These are phyloP conservation scores for Moesziomyces sp. DNA, from an alignment of 1,284 basidiomycete genomes.

Conservation along the genomic window DNA sequence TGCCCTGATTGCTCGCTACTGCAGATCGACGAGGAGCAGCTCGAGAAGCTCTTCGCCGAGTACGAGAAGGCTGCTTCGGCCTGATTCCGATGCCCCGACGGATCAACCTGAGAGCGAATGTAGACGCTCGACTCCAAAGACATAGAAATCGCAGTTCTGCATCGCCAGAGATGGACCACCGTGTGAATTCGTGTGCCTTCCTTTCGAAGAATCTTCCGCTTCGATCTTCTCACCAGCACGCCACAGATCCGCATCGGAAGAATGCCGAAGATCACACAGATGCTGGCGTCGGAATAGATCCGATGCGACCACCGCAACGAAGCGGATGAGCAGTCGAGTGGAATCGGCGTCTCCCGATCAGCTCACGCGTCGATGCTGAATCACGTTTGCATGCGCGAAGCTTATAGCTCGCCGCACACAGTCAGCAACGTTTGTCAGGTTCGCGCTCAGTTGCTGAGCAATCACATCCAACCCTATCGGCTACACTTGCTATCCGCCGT, in stretches of 20 bases:
- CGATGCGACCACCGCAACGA: not conserved
- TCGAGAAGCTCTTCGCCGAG: conserved; percentile 43
- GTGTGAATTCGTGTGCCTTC: not conserved
- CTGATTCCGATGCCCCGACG: not conserved
- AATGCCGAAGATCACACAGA: not conserved
- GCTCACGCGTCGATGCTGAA: not conserved
- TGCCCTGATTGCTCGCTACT: not conserved
- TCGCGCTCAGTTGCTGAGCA: no score
- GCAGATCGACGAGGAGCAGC: conserved; percentile 47
- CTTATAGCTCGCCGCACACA: not conserved
- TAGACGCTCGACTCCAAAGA: not conserved
- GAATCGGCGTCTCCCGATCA: no score
- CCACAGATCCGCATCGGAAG: no score
- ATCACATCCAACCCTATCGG: no score
- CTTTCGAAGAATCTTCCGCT: no score
- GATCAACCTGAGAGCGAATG: not conserved
- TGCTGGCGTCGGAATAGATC: not conserved
- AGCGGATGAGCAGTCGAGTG: not conserved
- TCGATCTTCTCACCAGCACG: no score
- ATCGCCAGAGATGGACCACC: not conserved
- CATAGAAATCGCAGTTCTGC: not conserved
- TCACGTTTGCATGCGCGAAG: not conserved
- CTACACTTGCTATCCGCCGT: no score
- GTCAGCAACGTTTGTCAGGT: no score
- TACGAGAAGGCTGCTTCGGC: conserved; percentile 39